Percentiles rank a stretch among this genome's conserved stretches.
These are phyloP conservation scores for Ogataea degrootiae DNA, from an alignment of 805 yeast genomes.

Conservation along the genomic window DNA sequence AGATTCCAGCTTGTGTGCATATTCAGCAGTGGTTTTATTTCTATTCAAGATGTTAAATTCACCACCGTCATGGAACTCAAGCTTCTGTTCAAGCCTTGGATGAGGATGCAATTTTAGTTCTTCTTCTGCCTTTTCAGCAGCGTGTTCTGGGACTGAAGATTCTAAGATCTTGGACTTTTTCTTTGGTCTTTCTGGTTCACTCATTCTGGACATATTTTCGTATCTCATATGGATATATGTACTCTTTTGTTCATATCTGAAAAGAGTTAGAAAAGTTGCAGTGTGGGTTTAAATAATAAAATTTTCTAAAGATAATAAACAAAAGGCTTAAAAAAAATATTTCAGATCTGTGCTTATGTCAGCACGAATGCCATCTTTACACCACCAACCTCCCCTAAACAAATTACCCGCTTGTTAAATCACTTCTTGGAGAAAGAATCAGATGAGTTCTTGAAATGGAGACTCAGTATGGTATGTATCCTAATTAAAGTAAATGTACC, in stretches of 20 bases:
- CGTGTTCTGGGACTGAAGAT: constrained; percentile 54
- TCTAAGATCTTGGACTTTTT: constrained; percentile 46
- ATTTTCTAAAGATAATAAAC: background rate
- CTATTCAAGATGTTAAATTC: constrained; percentile 53
- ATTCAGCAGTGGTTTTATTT: constrained; percentile 61
- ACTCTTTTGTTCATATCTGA: too few species aligned
- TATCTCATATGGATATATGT: too few species aligned
- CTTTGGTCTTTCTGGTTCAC: constrained; percentile 35
- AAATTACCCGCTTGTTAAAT: background rate
- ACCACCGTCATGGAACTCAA: constrained; percentile 60
- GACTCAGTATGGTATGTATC: too few species aligned
- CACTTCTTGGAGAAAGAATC: too few species aligned
- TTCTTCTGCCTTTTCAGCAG: constrained; percentile 65
- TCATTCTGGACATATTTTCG: constrained; percentile 10
- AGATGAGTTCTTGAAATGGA: too few species aligned
- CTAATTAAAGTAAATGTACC: too few species aligned
- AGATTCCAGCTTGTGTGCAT: constrained; percentile 55
- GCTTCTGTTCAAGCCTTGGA: constrained; percentile 28
- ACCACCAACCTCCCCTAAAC: background rate
- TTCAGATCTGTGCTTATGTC: background rate
- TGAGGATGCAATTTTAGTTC: constrained; percentile 46
- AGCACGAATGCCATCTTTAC: background rate
- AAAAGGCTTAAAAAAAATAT: too few species aligned
- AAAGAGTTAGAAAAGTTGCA: background rate
- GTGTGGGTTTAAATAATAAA: background rate